These are phyloP conservation scores for Pezicula rhizophila DNA, from an alignment of 2,329 filamentous ascomycete species.

Conservation along the genomic window DNA sequence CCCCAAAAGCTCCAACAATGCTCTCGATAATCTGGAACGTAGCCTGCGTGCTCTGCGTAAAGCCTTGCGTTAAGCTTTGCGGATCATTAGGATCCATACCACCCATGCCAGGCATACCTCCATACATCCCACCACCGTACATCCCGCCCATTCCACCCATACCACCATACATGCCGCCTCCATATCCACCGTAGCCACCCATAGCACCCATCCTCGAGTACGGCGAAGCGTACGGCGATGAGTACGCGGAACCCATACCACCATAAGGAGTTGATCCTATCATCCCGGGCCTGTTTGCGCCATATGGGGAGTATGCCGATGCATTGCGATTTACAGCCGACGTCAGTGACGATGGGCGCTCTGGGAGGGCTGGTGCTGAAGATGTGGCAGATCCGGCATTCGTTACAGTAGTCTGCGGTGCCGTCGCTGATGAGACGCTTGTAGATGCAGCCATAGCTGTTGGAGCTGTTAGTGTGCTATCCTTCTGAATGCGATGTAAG, in stretches of 20 bases:
- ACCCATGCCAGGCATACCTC: conserved; percentile 32
- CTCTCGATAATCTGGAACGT: conserved; percentile 99
- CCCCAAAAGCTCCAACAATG: conserved; percentile 91
- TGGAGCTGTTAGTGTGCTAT: conserved; percentile 6
- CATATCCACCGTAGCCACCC: conserved; percentile 34
- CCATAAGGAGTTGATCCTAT: conserved; percentile 32
- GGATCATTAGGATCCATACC: conserved; percentile 71
- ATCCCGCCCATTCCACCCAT: conserved; percentile 35
- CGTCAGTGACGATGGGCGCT: conserved; percentile 71
- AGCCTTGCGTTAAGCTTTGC: conserved; percentile 89
- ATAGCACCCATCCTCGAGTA: conserved; percentile 39
- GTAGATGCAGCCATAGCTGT: conserved; percentile 31
- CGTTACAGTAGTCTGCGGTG: conserved; percentile 35
- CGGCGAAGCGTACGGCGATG: conserved; percentile 49
- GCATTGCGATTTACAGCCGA: conserved; percentile 83
- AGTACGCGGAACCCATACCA: conserved; percentile 35
- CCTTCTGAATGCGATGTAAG: not conserved
- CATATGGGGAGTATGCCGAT: conserved; percentile 67
- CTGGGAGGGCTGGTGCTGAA: conserved; percentile 64
- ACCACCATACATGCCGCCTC: conserved; percentile 35
- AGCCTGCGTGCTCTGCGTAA: conserved; percentile 89
- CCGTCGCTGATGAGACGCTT: conserved; percentile 32
- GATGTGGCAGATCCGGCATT: conserved; percentile 32
- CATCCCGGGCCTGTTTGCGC: conserved; percentile 48
- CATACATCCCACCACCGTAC: conserved; percentile 40